Conservation (phyloP, 345 rosid species). For the Dipteronia dyeriana region DNA sequence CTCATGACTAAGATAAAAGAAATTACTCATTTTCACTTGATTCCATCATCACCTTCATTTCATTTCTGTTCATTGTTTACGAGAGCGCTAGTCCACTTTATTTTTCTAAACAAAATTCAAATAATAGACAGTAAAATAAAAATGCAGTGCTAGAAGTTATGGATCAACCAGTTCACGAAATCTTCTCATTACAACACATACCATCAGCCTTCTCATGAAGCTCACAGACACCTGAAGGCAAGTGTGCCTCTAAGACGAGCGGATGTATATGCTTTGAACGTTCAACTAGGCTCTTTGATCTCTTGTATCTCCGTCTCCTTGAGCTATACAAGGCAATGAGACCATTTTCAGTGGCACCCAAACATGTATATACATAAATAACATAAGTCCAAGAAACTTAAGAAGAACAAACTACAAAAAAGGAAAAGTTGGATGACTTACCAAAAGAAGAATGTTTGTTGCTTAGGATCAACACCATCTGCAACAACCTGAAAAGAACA, state of each 20-base stretch:
- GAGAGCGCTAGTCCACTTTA: not conserved
- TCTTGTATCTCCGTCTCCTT: slow-evolving; percentile 62
- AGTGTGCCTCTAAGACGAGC: slow-evolving; percentile 49
- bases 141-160: slow-evolving; percentile 1
- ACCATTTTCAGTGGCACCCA: slow-evolving; percentile 7
- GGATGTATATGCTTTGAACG: slow-evolving; percentile 64
- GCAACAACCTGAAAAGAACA: slow-evolving; percentile 61
- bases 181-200: slow-evolving; percentile 28
- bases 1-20: not conserved
- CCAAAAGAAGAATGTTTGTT: slow-evolving; percentile 85
- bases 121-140: not conserved
- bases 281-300: slow-evolving; percentile 52
- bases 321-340: slow-evolving; percentile 50
- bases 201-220: slow-evolving; percentile 66
- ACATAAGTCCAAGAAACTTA: slow-evolving; percentile 12
- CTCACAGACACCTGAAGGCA: slow-evolving; percentile 41
- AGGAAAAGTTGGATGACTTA: slow-evolving; percentile 33
- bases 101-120: not conserved
- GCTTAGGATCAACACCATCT: slow-evolving; percentile 85
- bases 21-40: not conserved
- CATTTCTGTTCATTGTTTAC: not conserved
- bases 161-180: not conserved
- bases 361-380: slow-evolving; percentile 4
- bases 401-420: slow-evolving; percentile 13
- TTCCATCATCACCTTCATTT: not conserved